Base-by-base conservation (phyloP, 192 early-diverging fungal genomes). In the Coemansia biformis region DNA sequence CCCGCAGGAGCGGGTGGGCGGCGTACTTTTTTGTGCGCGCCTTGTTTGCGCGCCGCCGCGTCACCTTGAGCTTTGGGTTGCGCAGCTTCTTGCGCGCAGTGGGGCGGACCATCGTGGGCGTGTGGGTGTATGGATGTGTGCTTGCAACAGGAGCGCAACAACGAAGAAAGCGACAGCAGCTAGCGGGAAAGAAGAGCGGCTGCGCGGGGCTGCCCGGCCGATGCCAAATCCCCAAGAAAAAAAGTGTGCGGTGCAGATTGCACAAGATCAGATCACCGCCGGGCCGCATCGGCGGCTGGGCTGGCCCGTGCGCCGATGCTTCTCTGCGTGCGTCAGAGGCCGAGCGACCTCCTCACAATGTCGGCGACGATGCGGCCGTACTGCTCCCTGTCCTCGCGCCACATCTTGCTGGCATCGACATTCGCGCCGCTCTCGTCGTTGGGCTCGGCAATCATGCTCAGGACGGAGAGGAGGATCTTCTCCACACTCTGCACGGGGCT, bases 401-500 rank as follows among this genome's bases (percentile, higher is more conserved):
- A 96, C 80, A 99, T 87, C 79, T 96, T 96, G 76, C 90, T 89
- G 31, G 93, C 93, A 75, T 99, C 96, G 40, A 99, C 87, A 48
- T 94, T 94, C n/a, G 96, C 96, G 17, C 89, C 88, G 78, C 89
- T 92, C 59, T 99, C 96, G 63, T 93, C 92, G 54, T 99, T 99
- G 11, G 96, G 96, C 68, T 99, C 96, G 16, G 93, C 90, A 44
- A 97, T 67, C 93, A 97, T 97, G 66, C 86, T 89, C 7, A 97
- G 81, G 1, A 99, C 96, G 2, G 85, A 88, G 35, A 99, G 60
- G 47, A 99, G 58, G 44, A 99, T 97, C 78, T 99, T 99, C 54
- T 99, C 96, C 3, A 99, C 92, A 66, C 87, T 90, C 71, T 99
- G 96, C 26, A 99, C 96, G 18, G 96, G 96, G 36, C 82, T 85